phyloP scores from a whole-genome alignment of 2,329 filamentous ascomycete species.

The Allantophomopsis cytisporea region DNA sequence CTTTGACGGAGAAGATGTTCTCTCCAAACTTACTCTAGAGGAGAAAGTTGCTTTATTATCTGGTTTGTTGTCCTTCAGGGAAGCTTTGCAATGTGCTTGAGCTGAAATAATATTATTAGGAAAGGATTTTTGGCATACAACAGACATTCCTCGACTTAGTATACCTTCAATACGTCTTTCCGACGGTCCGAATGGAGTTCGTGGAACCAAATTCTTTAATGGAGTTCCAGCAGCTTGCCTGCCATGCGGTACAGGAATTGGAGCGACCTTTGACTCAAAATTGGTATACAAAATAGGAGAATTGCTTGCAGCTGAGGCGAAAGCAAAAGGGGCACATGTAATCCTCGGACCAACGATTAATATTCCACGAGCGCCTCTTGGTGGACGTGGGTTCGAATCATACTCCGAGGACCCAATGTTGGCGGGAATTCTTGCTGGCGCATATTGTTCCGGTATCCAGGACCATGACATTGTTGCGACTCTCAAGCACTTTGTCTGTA shows the following conservation, averaged over 20 bases:
- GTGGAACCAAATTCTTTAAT: conserved; percentile 56
- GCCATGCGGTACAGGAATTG: conserved; percentile 43
- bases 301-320: conserved; percentile 37
- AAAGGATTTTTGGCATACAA: conserved; percentile 59
- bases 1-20: conserved; percentile 35
- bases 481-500: conserved; percentile 48
- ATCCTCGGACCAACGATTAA: conserved; percentile 50
- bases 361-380: conserved; percentile 45
- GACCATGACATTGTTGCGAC: conserved; percentile 40
- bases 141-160: conserved; percentile 41
- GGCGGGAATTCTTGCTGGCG: conserved; percentile 37
- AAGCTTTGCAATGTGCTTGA: conserved; percentile 21
- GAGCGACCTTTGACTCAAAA: conserved; percentile 40
- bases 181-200: conserved; percentile 57
- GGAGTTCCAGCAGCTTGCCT: conserved; percentile 46
- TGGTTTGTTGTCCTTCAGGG: conserved; percentile 18
- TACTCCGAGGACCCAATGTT: conserved; percentile 44
- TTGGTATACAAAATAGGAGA: conserved; percentile 36
- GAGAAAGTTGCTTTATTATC: conserved; percentile 38
- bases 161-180: conserved; percentile 51
- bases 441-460: conserved; percentile 40
- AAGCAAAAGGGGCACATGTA: conserved; percentile 41
- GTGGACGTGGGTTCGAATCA: conserved; percentile 45
- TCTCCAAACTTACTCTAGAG: conserved; percentile 33
- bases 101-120: conserved; percentile 23